Evolutionary conservation across 768 basidiomycete species (phyloP), one percentile per base, ranked within the genome.

Genomic region (Sarcomyxa edulis): DNA sequence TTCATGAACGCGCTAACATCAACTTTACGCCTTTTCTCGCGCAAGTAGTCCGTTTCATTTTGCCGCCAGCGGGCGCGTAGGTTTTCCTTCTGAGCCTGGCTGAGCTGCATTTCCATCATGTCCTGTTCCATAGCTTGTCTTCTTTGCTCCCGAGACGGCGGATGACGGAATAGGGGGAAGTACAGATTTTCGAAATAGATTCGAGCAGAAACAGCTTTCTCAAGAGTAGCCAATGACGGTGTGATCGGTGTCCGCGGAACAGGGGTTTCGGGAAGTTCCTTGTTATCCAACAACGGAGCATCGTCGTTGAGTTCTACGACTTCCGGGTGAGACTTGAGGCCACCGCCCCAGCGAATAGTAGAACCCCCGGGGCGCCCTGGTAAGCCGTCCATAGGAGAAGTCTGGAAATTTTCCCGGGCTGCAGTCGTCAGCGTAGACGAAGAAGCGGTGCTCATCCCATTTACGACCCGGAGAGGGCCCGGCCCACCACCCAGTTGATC

Each of bases 151-250:
- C 95, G 77, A 43, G 85, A 86, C 34, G 88, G 79, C 21, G 84
- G 75, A 43, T 91, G 84, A 48, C 89, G 84, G 54, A 93, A 76
- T 39, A 93, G 72, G 21, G 78, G 82, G 62, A 87, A 94, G 61
- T 86, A 94, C 21, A 84, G 71, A 54, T 87, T 91, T 71, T 90
- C 89, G 62, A 98, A 96, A 72, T 81, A 96, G 64, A 97, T 89
- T 56, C 87, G 80, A 27, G 87, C 81, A 23, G 93, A 84, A 42
- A 92, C 89, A 35, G 93, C 90, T 59, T 87, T 93, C 61, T 99
- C 94, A 54, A 97, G 70, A 21, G 95, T 96, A 29, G 82, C 72
- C 40, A 99, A 71, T 38, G 93, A 94, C 26, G 95, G 93, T 10
- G 72, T 78, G 53, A 97, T 84, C 37, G 71, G 64, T 58, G 72